Percentiles rank a stretch among this genome's conserved stretches.
Evolutionary conservation across 1,284 basidiomycete genomes (phyloP).

Genomic region (Schizopora paradoxa): DNA sequence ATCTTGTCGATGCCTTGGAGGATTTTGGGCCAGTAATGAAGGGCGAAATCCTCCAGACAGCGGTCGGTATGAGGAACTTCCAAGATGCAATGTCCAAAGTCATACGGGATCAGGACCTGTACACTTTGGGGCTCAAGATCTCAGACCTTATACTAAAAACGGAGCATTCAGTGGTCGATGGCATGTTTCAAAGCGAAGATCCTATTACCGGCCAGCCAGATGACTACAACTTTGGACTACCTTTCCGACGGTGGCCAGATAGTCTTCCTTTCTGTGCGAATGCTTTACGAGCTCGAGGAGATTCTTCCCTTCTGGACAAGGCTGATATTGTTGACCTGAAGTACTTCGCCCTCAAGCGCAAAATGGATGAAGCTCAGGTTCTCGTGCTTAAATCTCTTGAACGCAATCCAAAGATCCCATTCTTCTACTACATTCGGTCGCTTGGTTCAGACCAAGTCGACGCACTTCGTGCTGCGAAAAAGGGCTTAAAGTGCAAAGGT

Average conservation of each 20-base stretch:
- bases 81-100: conserved; percentile 47
- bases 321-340: conserved; percentile 62
- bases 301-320: conserved; percentile 35
- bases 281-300: conserved; percentile 41
- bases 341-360: conserved; percentile 41
- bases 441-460: conserved; percentile 29
- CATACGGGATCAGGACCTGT: conserved; percentile 41
- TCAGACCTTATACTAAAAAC: conserved; percentile 46
- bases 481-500: conserved; percentile 49
- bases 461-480: conserved; percentile 39
- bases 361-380: conserved; percentile 37
- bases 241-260: conserved; percentile 53
- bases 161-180: conserved; percentile 54
- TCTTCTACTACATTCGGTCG: conserved; percentile 53
- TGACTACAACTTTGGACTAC: conserved; percentile 41
- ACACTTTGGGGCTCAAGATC: conserved; percentile 43
- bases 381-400: conserved; percentile 37
- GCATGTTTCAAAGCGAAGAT: conserved; percentile 43
- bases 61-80: conserved; percentile 37
- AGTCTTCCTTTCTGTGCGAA: conserved; percentile 49
- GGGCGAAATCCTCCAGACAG: conserved; percentile 31
- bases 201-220: conserved; percentile 37
- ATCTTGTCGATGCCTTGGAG: conserved; percentile 42
- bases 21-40: conserved; percentile 43
- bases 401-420: conserved; percentile 49